Percentiles rank a stretch among this genome's conserved stretches.
phyloP scores from a whole-genome alignment of 177 flowering plant genomes.

The Vitis hybrid region DNA sequence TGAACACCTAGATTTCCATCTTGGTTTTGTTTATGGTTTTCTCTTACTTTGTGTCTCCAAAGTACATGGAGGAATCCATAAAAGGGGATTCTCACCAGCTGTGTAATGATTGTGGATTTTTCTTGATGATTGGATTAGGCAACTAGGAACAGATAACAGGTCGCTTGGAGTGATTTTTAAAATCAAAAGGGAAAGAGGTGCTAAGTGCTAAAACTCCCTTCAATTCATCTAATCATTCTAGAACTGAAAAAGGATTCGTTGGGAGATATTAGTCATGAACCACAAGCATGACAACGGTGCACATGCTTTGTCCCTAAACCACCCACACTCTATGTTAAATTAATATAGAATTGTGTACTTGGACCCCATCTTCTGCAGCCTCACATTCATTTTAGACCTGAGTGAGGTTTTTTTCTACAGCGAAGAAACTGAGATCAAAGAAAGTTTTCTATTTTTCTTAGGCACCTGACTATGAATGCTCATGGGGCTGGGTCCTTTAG shows the following conservation, averaged over 20 bases:
- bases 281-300: too few species aligned
- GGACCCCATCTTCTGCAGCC: too few species aligned
- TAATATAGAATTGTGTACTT: too few species aligned
- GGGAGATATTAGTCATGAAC: too few species aligned
- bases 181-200: background rate
- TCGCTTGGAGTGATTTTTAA: background rate
- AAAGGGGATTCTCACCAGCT: slow-evolving; percentile 18
- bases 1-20: background rate
- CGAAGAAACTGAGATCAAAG: too few species aligned
- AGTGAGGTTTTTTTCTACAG: too few species aligned
- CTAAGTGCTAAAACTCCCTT: background rate
- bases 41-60: background rate
- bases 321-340: too few species aligned
- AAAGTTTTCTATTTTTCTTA: too few species aligned
- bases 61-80: slow-evolving; percentile 2
- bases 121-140: slow-evolving; percentile 7
- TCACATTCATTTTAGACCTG: too few species aligned
- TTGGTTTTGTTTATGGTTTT: background rate
- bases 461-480: too few species aligned
- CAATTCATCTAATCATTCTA: slow-evolving; percentile 6
- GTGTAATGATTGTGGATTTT: slow-evolving; percentile 5
- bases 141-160: background rate
- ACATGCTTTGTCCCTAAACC: too few species aligned
- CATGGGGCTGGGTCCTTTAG: too few species aligned
- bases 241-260: background rate